phyloP scores from a whole-genome alignment of 345 rosid species.

The Durio zibethinus region DNA sequence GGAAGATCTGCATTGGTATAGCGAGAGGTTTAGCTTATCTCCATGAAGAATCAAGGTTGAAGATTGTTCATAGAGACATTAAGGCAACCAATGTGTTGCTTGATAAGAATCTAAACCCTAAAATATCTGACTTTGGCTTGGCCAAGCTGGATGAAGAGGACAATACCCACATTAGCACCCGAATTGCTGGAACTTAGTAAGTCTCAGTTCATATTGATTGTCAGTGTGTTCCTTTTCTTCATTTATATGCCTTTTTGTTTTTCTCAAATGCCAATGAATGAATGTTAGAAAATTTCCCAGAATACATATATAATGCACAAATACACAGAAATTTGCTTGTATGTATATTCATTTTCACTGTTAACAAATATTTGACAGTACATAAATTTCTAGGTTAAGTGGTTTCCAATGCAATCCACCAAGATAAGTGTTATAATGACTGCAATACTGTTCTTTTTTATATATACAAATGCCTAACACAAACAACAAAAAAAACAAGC shows the following conservation, averaged over 20 bases:
- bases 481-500: too few species aligned
- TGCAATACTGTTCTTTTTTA: too few species aligned
- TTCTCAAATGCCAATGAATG: too few species aligned
- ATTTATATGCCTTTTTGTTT: too few species aligned
- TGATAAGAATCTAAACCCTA: constrained; percentile 40
- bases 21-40: constrained; percentile 59
- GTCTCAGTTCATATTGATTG: background rate
- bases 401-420: background rate
- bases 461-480: too few species aligned
- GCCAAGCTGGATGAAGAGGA: constrained; percentile 49
- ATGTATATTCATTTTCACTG: background rate
- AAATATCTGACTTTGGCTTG: constrained; percentile 52
- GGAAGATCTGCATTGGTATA: constrained; percentile 46
- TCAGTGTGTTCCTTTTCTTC: background rate
- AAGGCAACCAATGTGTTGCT: constrained; percentile 46
- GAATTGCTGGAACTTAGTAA: constrained; percentile 54
- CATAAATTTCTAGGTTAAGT: too few species aligned
- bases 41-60: constrained; percentile 46
- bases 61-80: constrained; percentile 50
- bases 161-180: constrained; percentile 42
- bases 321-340: background rate
- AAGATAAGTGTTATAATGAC: background rate
- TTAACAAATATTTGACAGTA: background rate
- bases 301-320: too few species aligned
- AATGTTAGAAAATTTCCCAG: too few species aligned